Conservation (phyloP, 495 filamentous ascomycete genomes). For the Penicillium roqueforti region DNA sequence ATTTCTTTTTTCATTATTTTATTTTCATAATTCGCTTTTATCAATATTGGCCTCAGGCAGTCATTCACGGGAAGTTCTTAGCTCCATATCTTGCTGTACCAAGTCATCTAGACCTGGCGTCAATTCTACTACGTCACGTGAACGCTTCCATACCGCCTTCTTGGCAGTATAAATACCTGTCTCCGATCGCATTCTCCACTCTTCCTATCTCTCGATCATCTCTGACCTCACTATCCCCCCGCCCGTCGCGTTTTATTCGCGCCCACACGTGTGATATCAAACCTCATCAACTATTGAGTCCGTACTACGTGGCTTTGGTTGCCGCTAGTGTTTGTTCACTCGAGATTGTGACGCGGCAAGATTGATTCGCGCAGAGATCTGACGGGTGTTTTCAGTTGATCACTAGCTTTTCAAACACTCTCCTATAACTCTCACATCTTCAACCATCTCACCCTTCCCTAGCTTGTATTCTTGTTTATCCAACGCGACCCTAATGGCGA, state of each 20-base stretch:
- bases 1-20: slow-evolving; percentile 13
- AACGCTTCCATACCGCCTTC: slow-evolving; percentile 29
- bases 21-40: slow-evolving; percentile 12
- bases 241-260: slow-evolving; percentile 9
- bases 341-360: not conserved
- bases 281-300: not conserved
- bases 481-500: slow-evolving; percentile 39
- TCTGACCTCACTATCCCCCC: slow-evolving; percentile 11
- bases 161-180: slow-evolving; percentile 46
- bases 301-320: slow-evolving; percentile 8
- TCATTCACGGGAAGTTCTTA: slow-evolving; percentile 2
- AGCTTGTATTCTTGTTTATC: slow-evolving; percentile 9
- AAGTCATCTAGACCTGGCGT: slow-evolving; percentile 9
- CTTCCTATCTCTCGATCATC: slow-evolving; percentile 27
- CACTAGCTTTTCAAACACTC: slow-evolving; percentile 10
- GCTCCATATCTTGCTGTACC: slow-evolving; percentile 12
- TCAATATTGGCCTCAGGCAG: slow-evolving; percentile 20
- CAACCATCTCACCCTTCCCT: slow-evolving; percentile 15
- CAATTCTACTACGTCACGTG: slow-evolving; percentile 36
- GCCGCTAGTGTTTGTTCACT: slow-evolving; percentile 20
- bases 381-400: slow-evolving; percentile 5
- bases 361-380: slow-evolving; percentile 4
- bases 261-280: slow-evolving; percentile 4
- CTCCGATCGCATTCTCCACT: slow-evolving; percentile 49
- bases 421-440: slow-evolving; percentile 4